Evolutionary conservation across 768 basidiomycete genomes (phyloP).

Genomic region (Psilocybe subaeruginosa): DNA sequence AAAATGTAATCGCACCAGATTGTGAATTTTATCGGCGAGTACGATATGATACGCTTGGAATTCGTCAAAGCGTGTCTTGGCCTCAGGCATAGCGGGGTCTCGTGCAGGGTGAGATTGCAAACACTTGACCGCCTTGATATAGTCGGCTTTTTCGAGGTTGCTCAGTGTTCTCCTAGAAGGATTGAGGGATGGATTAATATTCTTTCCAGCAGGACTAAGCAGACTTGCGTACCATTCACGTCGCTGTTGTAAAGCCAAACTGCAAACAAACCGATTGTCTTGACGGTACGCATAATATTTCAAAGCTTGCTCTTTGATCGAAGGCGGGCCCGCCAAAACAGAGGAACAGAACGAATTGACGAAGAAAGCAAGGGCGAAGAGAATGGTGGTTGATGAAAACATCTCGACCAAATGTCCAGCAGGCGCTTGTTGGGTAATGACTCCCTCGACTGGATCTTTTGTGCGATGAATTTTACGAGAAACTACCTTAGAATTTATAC

Average conservation of each 20-base stretch:
- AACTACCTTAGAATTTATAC: neutral
- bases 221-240: conserved; percentile 14
- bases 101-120: conserved; percentile 32
- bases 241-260: conserved; percentile 1
- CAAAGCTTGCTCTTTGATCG: neutral
- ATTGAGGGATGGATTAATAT: no score
- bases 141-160: conserved; percentile 28
- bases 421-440: neutral
- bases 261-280: neutral
- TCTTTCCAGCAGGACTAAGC: neutral
- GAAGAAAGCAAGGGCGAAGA: neutral
- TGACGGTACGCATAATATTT: neutral
- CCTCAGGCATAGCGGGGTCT: conserved; percentile 18
- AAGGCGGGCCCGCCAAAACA: neutral
- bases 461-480: neutral
- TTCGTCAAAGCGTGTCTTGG: conserved; percentile 41
- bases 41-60: conserved; percentile 39
- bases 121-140: conserved; percentile 36
- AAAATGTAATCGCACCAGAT: conserved; percentile 30
- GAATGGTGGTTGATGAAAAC: neutral
- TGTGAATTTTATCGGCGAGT: conserved; percentile 31
- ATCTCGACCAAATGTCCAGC: neutral
- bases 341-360: neutral
- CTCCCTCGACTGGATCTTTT: neutral
- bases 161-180: conserved; percentile 30